Percentiles rank a stretch among this genome's conserved stretches.
Evolutionary conservation across 352 stramenopile genomes (phyloP).

Genomic region (Bremia lactucae): DNA sequence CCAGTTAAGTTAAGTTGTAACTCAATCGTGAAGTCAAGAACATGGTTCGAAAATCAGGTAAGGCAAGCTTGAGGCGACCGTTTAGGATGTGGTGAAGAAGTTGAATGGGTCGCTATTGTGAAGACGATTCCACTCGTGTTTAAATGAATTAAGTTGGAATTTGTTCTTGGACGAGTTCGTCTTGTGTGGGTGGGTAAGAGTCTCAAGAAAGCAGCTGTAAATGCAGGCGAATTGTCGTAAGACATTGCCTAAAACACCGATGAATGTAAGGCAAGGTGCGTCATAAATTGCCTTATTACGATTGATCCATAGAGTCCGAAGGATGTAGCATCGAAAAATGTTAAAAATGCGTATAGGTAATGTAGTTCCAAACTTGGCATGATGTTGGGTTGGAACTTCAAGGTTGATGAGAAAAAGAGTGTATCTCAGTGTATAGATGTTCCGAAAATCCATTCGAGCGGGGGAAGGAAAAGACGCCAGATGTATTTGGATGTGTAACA

Average conservation of each 20-base stretch:
- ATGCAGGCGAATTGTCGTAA: constrained; percentile 1
- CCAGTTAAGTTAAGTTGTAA: too few relatives aligned
- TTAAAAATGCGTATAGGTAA: constrained; percentile 1
- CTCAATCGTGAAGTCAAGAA: too few relatives aligned
- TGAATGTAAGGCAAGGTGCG: background rate
- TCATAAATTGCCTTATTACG: constrained; percentile 7
- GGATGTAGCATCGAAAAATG: constrained; percentile 1
- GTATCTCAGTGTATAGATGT: background rate
- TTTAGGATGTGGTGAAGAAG: background rate
- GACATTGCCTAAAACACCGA: too few relatives aligned
- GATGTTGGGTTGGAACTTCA: background rate
- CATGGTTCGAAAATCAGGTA: too few relatives aligned
- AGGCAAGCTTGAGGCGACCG: background rate
- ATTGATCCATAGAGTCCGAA: constrained; percentile 9
- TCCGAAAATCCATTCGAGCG: background rate
- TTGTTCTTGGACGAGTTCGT: background rate
- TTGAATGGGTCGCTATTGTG: background rate
- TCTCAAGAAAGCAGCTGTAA: constrained; percentile 1
- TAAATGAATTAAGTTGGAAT: background rate
- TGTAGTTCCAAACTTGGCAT: background rate
- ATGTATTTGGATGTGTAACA: background rate
- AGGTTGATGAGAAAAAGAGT: background rate
- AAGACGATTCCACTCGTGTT: background rate
- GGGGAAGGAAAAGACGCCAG: background rate
- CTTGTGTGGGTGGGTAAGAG: background rate